Base-by-base conservation (phyloP, 1,284 basidiomycete genomes). In the Boletus sp. region DNA sequence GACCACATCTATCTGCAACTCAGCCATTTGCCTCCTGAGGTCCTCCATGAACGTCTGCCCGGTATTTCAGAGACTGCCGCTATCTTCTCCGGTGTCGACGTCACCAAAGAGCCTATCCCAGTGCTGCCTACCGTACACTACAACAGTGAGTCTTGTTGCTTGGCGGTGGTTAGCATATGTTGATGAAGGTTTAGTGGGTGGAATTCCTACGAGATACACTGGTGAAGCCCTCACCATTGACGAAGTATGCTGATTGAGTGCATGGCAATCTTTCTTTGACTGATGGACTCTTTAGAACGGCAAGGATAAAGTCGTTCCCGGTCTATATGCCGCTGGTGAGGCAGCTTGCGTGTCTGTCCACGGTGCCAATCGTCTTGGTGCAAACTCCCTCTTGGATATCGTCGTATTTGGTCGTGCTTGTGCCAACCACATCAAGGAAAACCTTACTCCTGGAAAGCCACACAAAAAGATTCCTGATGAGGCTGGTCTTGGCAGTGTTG, bases 41-140 rank as follows among this genome's bases (percentile, higher is more conserved):
- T 99, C 59, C 84, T 99, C 53, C 94, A 94, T 70, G 95, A 99
- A 73, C 88, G 96, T 68, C 79, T 99, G 40, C 96, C 96, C 55
- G 96, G 96, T 82, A 99, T 99, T 68, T 99, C 96, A 45, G 96
- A 99, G 78, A 99, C 96, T 10, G 96, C 96, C 30, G 90, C 95
- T 55, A 99, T 99, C 66, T 99, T 99, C 75, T 84, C 93, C 64
- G 96, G 96, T 72, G 96, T 99, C 57, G 96, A 99, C 70, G 96
- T 99, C 55, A 99, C 96, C 57, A 99, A 99, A 78, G 95, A 99
- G 71, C 96, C 96, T 43, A 97, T 97, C 62, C 94, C 94, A 47
- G 96, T 99, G 32, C 70, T 97, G 56, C 94, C 94, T 37, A 97
- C 94, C 38, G 94, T 95, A 40, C 92, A 96, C 71, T 95, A 95